Conservation (phyloP, 768 basidiomycete species). For the Cyathus striatus region DNA sequence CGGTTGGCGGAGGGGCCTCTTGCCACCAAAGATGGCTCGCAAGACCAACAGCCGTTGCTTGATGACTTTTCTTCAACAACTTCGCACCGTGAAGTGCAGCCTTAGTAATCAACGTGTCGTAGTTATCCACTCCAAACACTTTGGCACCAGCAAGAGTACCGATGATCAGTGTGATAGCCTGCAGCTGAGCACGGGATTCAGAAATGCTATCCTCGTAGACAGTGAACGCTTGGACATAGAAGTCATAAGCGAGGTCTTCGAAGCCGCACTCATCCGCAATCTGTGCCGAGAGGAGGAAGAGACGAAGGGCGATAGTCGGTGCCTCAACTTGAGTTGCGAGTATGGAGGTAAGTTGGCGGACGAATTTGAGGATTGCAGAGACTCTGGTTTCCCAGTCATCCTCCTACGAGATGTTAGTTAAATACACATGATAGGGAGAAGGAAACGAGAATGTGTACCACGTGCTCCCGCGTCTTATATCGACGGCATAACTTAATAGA, state of each 20-base stretch:
- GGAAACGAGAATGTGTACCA: slow-evolving; percentile 32
- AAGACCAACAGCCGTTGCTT: slow-evolving; percentile 88
- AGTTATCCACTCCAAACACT: slow-evolving; percentile 93
- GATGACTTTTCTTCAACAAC: slow-evolving; percentile 96
- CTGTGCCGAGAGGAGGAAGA: slow-evolving; percentile 95
- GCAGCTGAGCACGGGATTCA: slow-evolving; percentile 91
- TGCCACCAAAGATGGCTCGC: slow-evolving; percentile 99
- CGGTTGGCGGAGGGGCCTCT: slow-evolving; percentile 42
- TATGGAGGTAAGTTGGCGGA: slow-evolving; percentile 88
- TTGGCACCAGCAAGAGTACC: slow-evolving; percentile 82
- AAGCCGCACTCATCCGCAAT: slow-evolving; percentile 93
- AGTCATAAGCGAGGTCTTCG: slow-evolving; percentile 94
- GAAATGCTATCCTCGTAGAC: slow-evolving; percentile 98
- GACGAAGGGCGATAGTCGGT: slow-evolving; percentile 84
- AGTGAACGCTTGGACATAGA: slow-evolving; percentile 96
- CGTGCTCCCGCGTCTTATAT: slow-evolving; percentile 78
- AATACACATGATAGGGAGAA: too few relatives aligned
- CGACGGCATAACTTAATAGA: slow-evolving; percentile 89
- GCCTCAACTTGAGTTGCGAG: slow-evolving; percentile 92
- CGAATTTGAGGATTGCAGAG: slow-evolving; percentile 88
- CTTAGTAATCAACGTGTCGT: slow-evolving; percentile 96
- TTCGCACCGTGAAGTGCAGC: slow-evolving; percentile 97
- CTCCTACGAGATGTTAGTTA: slow-evolving; percentile 47
- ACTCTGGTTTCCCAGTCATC: slow-evolving; percentile 83
- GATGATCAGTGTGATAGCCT: slow-evolving; percentile 96